Evolutionary conservation across 2,329 filamentous ascomycete species (phyloP).

Genomic region (Metarhizium album): DNA sequence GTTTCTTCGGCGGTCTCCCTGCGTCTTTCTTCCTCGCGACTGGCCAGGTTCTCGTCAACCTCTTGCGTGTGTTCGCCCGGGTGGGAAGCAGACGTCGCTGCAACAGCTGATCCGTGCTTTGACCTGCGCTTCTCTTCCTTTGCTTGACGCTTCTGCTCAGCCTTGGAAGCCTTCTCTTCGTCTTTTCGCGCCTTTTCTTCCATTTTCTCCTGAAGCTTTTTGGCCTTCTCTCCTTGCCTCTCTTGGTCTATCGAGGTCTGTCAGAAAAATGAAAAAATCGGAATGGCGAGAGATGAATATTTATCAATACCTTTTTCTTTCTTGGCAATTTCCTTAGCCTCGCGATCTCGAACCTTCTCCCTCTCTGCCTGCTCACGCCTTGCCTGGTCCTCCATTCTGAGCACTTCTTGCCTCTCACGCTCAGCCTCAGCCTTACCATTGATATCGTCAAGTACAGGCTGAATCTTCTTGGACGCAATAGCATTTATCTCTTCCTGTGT

Average conservation of each 20-base stretch:
- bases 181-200: constrained; percentile 12
- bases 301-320: constrained; percentile 50
- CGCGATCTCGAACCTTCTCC: constrained; percentile 39
- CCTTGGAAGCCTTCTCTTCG: constrained; percentile 34
- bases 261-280: constrained; percentile 7
- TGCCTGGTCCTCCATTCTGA: constrained; percentile 48
- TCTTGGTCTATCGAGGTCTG: constrained; percentile 28
- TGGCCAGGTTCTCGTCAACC: constrained; percentile 6
- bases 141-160: constrained; percentile 37
- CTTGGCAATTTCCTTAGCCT: constrained; percentile 41
- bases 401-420: constrained; percentile 55
- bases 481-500: constrained; percentile 67
- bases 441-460: constrained; percentile 79
- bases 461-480: constrained; percentile 65
- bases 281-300: not conserved
- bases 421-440: constrained; percentile 66
- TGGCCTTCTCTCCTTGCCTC: constrained; percentile 26
- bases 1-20: not conserved
- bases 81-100: not conserved
- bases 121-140: constrained; percentile 37
- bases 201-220: constrained; percentile 10
- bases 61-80: not conserved
- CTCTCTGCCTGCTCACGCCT: constrained; percentile 39
- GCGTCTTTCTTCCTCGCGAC: constrained; percentile 7
- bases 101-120: constrained; percentile 14